phyloP scores from a whole-genome alignment of 441 rosid genomes.

The Raphanus hybrid region DNA sequence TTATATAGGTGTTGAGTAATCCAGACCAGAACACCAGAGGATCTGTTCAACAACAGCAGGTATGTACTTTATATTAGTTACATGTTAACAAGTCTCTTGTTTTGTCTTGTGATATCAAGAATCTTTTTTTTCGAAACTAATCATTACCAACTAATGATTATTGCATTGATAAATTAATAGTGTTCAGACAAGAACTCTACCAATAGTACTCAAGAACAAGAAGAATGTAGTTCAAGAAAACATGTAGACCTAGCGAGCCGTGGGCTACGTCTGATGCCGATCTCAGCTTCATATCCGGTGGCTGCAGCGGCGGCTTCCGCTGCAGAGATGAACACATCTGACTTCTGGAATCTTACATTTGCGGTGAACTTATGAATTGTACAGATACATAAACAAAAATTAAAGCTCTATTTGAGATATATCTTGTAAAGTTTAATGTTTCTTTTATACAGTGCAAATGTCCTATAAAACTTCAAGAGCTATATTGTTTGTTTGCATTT shows the following conservation, averaged over 20 bases:
- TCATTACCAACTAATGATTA: constrained; percentile 27
- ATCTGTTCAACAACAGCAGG: constrained; percentile 78
- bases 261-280: constrained; percentile 92
- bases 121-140: constrained; percentile 23
- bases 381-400: neutral
- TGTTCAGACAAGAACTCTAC: constrained; percentile 19
- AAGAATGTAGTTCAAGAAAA: constrained; percentile 54
- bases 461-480: neutral
- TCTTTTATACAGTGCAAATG: constrained; percentile 32
- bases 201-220: constrained; percentile 27
- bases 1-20: constrained; percentile 52
- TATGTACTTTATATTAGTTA: constrained; percentile 45
- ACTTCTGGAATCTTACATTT: constrained; percentile 85
- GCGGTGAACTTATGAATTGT: constrained; percentile 37
- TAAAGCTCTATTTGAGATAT: neutral
- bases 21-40: constrained; percentile 84
- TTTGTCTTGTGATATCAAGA: constrained; percentile 39
- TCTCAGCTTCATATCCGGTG: constrained; percentile 82
- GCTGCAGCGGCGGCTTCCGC: constrained; percentile 48
- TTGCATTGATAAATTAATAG: constrained; percentile 30
- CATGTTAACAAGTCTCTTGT: constrained; percentile 33
- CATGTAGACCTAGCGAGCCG: constrained; percentile 80
- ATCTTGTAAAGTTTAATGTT: constrained; percentile 32
- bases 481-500: constrained; percentile 14
- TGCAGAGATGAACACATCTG: constrained; percentile 67